Percentiles rank a stretch among this genome's conserved stretches.
These are phyloP conservation scores for Mucor sp. DNA, from an alignment of 371 early-diverging fungal species.

Conservation along the genomic window DNA sequence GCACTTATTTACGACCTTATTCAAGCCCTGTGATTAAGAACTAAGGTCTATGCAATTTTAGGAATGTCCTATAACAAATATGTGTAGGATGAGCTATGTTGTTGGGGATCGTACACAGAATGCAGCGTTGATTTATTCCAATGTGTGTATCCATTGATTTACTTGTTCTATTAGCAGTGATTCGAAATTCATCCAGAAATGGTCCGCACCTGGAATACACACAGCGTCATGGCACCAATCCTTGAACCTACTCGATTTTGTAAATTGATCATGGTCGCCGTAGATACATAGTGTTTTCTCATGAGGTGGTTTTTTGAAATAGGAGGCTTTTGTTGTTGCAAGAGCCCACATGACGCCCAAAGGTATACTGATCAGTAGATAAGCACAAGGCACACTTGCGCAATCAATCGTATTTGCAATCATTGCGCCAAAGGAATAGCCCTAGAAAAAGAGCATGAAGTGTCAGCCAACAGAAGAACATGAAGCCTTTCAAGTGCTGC, in stretches of 20 bases:
- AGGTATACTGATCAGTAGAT: conserved; percentile 44
- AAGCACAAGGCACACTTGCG: conserved; percentile 19
- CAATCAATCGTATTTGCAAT: conserved; percentile 38
- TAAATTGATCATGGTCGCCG: conserved; percentile 47
- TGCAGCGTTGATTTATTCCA: background rate
- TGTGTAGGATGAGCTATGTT: no score
- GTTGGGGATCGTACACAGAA: no score
- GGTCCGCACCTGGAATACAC: conserved; percentile 34
- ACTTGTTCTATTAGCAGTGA: conserved; percentile 8
- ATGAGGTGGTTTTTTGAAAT: conserved; percentile 24
- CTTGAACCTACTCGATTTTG: conserved; percentile 24
- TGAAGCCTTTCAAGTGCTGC: background rate
- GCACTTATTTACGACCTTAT: no score
- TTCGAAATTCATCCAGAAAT: conserved; percentile 42
- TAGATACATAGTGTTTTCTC: conserved; percentile 20
- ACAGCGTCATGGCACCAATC: conserved; percentile 26
- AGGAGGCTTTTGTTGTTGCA: conserved; percentile 26
- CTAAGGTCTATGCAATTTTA: no score
- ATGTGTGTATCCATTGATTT: conserved; percentile 7
- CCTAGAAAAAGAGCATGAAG: conserved; percentile 18
- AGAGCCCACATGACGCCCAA: conserved; percentile 47
- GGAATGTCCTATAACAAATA: no score
- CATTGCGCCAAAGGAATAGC: conserved; percentile 55
- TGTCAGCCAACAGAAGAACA: background rate
- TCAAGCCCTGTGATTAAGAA: no score